Conservation (phyloP, 805 yeast species). For the Monosporozyma aquatica region DNA sequence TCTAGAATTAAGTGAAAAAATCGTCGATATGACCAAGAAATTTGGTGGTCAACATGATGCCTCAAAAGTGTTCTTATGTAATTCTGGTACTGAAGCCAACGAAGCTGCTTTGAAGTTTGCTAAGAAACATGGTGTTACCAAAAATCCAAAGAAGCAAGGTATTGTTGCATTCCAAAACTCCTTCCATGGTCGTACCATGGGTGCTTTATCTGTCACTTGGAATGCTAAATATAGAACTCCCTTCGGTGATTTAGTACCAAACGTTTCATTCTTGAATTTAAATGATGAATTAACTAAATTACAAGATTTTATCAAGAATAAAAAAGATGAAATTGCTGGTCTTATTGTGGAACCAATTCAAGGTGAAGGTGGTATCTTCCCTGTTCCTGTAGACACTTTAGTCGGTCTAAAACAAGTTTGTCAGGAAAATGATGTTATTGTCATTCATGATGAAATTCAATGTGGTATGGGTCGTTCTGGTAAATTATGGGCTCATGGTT, state of each 20-base stretch:
- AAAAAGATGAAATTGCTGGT: constrained; percentile 52
- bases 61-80: constrained; percentile 58
- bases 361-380: constrained; percentile 97
- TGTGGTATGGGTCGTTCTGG: constrained; percentile 98
- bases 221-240: constrained; percentile 90
- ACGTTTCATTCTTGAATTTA: constrained; percentile 42
- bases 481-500: constrained; percentile 87
- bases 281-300: constrained; percentile 29
- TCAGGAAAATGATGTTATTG: constrained; percentile 71
- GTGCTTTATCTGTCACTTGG: constrained; percentile 85
- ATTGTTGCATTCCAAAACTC: constrained; percentile 80
- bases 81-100: constrained; percentile 73
- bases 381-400: constrained; percentile 76
- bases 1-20: constrained; percentile 61
- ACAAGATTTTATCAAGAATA: constrained; percentile 13
- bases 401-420: constrained; percentile 70
- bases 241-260: constrained; percentile 86
- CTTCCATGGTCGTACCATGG: constrained; percentile 94
- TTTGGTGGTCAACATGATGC: constrained; percentile 80
- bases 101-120: constrained; percentile 74
- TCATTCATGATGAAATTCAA: constrained; percentile 95
- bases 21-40: constrained; percentile 58
- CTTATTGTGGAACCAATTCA: constrained; percentile 95
- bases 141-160: constrained; percentile 52
- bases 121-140: constrained; percentile 65